Conservation (phyloP, 495 filamentous ascomycete genomes). For the Aspergillus incahuasiensis region DNA sequence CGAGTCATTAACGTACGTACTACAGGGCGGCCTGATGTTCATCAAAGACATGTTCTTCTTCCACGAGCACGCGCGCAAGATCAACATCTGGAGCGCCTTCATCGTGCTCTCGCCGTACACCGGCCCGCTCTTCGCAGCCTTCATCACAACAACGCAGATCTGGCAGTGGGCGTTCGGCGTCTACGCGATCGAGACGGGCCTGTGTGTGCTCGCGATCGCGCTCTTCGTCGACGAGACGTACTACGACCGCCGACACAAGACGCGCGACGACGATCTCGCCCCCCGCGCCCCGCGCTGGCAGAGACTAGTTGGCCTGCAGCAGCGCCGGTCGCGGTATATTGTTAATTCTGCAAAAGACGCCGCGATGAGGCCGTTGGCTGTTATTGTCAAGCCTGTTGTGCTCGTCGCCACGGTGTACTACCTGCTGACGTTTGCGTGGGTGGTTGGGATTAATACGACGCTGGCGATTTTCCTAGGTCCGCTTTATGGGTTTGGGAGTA, state of each 20-base stretch:
- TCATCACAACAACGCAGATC: conserved; percentile 47
- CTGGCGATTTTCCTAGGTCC: conserved; percentile 51
- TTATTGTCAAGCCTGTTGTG: conserved; percentile 49
- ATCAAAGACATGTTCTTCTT: conserved; percentile 66
- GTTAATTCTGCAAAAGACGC: conserved; percentile 42
- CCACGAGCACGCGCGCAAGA: conserved; percentile 59
- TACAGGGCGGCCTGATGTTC: conserved; percentile 54
- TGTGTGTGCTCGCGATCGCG: conserved; percentile 44
- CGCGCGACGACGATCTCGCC: conserved; percentile 29
- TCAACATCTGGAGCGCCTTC: conserved; percentile 55
- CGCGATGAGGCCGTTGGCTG: conserved; percentile 38
- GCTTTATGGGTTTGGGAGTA: conserved; percentile 50
- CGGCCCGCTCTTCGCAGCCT: conserved; percentile 55
- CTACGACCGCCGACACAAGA: conserved; percentile 43
- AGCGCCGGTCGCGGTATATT: conserved; percentile 30
- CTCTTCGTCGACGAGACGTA: conserved; percentile 57
- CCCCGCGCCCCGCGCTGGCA: conserved; percentile 40
- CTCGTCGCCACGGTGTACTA: conserved; percentile 50
- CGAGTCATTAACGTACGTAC: too few species aligned
- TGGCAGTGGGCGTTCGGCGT: conserved; percentile 54
- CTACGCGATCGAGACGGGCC: conserved; percentile 44
- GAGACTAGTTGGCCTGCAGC: conserved; percentile 43
- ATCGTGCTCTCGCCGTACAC: conserved; percentile 56
- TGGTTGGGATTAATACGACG: conserved; percentile 59
- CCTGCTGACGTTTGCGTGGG: conserved; percentile 56